These are phyloP conservation scores for Penicillium robsamsonii DNA, from an alignment of 495 filamentous ascomycete species.

Conservation along the genomic window DNA sequence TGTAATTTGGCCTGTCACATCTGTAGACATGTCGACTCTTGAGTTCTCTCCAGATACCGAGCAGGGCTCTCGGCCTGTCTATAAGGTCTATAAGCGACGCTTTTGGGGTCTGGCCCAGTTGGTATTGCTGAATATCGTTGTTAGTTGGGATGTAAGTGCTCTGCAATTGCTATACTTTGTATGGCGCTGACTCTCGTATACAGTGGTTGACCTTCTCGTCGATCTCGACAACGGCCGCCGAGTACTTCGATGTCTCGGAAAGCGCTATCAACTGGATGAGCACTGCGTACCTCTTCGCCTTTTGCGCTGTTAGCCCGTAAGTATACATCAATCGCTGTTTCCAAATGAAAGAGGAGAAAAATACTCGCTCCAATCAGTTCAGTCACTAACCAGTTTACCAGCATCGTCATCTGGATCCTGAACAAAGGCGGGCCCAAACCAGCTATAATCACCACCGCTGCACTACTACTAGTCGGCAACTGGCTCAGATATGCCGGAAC, in stretches of 20 bases:
- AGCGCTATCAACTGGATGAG: conserved; percentile 89
- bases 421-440: conserved; percentile 76
- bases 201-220: conserved; percentile 94
- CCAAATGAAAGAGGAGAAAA: neutral
- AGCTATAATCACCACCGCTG: conserved; percentile 69
- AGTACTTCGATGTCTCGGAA: conserved; percentile 72
- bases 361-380: neutral
- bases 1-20: neutral
- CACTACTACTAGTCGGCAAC: conserved; percentile 76
- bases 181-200: conserved; percentile 7
- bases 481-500: conserved; percentile 91
- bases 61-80: conserved; percentile 37
- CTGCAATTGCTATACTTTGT: neutral
- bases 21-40: conserved; percentile 8
- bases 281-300: conserved; percentile 83
- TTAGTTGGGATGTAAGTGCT: conserved; percentile 87
- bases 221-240: conserved; percentile 70
- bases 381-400: conserved; percentile 19
- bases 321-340: conserved; percentile 22
- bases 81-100: conserved; percentile 81
- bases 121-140: conserved; percentile 84
- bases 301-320: conserved; percentile 68
- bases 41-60: conserved; percentile 7
- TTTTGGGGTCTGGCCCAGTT: conserved; percentile 87
- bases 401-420: conserved; percentile 70